These are phyloP conservation scores for Xylaria scruposa DNA, from an alignment of 495 filamentous ascomycete species.

Conservation along the genomic window DNA sequence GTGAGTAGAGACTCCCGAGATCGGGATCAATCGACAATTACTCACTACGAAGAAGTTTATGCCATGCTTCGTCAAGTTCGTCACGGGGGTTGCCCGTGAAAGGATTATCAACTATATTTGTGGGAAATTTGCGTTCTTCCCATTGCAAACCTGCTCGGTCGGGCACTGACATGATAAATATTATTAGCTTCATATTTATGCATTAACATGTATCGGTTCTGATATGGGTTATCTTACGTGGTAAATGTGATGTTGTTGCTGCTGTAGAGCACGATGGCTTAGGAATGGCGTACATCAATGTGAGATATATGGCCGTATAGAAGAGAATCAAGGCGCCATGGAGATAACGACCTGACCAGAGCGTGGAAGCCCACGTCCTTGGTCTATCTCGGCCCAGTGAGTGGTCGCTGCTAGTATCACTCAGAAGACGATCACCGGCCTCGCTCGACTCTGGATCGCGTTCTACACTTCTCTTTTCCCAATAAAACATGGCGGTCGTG, in stretches of 20 bases:
- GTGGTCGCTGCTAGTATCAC: neutral
- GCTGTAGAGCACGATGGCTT: neutral
- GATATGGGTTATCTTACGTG: neutral
- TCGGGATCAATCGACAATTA: neutral
- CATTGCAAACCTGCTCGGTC: conserved; percentile 1
- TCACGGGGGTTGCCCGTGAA: neutral
- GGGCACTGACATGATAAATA: neutral
- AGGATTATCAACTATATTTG: conserved; percentile 7
- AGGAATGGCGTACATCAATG: neutral
- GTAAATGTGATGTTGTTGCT: neutral
- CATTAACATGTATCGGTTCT: neutral
- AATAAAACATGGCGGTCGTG: neutral
- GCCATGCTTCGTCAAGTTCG: neutral
- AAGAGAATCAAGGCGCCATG: neutral
- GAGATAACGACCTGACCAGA: conserved; percentile 1
- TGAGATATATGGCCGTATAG: neutral
- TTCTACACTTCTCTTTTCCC: neutral
- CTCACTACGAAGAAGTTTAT: conserved; percentile 4
- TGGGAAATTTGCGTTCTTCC: conserved; percentile 1
- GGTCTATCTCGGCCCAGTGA: neutral
- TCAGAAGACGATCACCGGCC: neutral
- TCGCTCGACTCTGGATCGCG: neutral
- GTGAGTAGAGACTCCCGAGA: neutral
- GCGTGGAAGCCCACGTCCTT: neutral
- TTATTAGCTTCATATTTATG: neutral